Conservation (phyloP, 2,329 filamentous ascomycete species). For the Colletotrichum euphorbiae region DNA sequence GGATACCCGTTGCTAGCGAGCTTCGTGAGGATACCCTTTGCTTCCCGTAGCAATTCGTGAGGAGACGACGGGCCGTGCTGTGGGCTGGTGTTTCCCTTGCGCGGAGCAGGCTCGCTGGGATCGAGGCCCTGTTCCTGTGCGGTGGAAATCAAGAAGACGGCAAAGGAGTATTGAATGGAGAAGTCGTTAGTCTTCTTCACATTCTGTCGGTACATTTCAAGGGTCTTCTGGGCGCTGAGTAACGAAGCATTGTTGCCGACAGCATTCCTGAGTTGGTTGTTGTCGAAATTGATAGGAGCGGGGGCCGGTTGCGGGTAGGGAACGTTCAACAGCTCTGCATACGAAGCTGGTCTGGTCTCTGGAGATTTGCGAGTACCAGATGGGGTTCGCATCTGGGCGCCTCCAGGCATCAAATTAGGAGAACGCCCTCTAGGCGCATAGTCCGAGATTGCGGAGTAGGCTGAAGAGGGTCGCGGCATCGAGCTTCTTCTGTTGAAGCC, state of each 20-base stretch:
- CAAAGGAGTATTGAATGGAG: conserved; percentile 94
- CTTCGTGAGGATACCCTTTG: conserved; percentile 87
- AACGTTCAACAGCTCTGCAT: conserved; percentile 71
- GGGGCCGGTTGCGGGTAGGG: conserved; percentile 84
- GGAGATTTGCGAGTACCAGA: conserved; percentile 66
- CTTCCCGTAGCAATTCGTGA: conserved; percentile 84
- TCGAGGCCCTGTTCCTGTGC: conserved; percentile 81
- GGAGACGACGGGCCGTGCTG: conserved; percentile 58
- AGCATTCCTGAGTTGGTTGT: conserved; percentile 79
- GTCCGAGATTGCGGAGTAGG: conserved; percentile 82
- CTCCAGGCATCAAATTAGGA: conserved; percentile 58
- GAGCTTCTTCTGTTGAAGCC: conserved; percentile 67
- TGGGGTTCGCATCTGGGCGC: conserved; percentile 58
- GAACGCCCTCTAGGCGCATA: conserved; percentile 72
- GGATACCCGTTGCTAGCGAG: conserved; percentile 90
- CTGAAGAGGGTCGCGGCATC: conserved; percentile 77
- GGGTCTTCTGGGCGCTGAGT: conserved; percentile 89
- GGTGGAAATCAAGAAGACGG: conserved; percentile 90
- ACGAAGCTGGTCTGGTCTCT: conserved; percentile 64
- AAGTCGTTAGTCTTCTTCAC: conserved; percentile 96
- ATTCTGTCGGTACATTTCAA: conserved; percentile 97
- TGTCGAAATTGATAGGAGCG: conserved; percentile 78
- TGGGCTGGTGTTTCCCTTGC: conserved; percentile 60
- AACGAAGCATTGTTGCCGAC: conserved; percentile 93
- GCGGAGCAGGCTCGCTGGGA: conserved; percentile 58